A percentile compares a stretch with the other conserved stretches of the same genome.
phyloP scores from a whole-genome alignment of 2,329 filamentous ascomycete species.

The Alternaria solani region DNA sequence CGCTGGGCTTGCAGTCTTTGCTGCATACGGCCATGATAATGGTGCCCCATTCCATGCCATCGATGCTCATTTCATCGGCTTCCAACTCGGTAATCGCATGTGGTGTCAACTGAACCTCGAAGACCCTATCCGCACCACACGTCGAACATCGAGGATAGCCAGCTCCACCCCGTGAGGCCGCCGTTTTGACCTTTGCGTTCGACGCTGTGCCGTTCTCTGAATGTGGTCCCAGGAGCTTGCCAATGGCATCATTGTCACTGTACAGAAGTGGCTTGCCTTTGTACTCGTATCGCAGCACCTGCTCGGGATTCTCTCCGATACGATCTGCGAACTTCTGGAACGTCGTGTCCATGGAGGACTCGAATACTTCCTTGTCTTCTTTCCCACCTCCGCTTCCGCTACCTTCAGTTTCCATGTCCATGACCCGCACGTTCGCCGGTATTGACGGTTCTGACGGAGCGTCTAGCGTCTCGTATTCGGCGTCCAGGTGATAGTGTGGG shows the following conservation, averaged over 20 bases:
- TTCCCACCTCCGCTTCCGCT: slow-evolving; percentile 45
- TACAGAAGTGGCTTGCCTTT: slow-evolving; percentile 71
- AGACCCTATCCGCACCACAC: slow-evolving; percentile 78
- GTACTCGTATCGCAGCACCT: slow-evolving; percentile 61
- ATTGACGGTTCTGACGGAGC: slow-evolving; percentile 60
- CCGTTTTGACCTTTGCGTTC: slow-evolving; percentile 40
- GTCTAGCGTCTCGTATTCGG: slow-evolving; percentile 89
- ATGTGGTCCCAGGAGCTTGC: slow-evolving; percentile 64
- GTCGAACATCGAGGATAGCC: slow-evolving; percentile 77
- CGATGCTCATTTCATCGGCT: slow-evolving; percentile 71
- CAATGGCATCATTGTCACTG: slow-evolving; percentile 77
- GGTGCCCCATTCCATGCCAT: slow-evolving; percentile 98
- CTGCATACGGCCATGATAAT: slow-evolving; percentile 86
- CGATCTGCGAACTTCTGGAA: slow-evolving; percentile 63
- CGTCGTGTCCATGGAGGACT: slow-evolving; percentile 58
- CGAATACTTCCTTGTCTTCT: slow-evolving; percentile 58
- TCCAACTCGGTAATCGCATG: slow-evolving; percentile 91
- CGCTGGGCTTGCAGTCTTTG: slow-evolving; percentile 74
- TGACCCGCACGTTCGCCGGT: slow-evolving; percentile 55
- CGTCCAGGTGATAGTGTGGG: slow-evolving; percentile 80
- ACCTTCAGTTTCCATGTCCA: slow-evolving; percentile 49
- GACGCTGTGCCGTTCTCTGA: slow-evolving; percentile 38
- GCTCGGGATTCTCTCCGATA: slow-evolving; percentile 60
- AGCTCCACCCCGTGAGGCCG: slow-evolving; percentile 31
- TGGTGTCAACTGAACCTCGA: slow-evolving; percentile 92